Percentiles rank a stretch among this genome's conserved stretches.
These are phyloP conservation scores for Pyrus bretschneideri DNA, from an alignment of 306 rosid genomes.

Conservation along the genomic window DNA sequence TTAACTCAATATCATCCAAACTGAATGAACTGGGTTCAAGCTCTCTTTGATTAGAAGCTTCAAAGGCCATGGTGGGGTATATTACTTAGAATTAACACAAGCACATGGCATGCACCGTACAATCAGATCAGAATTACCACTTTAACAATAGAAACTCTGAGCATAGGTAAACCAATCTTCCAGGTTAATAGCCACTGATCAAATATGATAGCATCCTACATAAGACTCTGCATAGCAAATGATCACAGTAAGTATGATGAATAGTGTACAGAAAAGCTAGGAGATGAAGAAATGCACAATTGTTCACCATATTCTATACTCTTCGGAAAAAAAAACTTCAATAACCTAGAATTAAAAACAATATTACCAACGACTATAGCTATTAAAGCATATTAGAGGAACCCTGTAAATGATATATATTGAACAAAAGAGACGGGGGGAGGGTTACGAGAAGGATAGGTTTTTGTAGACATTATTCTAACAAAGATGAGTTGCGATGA, in stretches of 20 bases:
- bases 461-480: neutral
- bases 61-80: constrained; percentile 13
- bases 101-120: constrained; percentile 10
- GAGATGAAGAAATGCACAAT: neutral
- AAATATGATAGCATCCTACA: neutral
- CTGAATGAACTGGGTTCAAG: constrained; percentile 9
- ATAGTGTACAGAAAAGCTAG: neutral
- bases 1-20: constrained; percentile 42
- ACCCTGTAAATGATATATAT: neutral
- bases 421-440: neutral
- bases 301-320: neutral
- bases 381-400: neutral
- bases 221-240: constrained; percentile 4
- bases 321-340: neutral
- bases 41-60: constrained; percentile 14
- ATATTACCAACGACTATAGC: neutral
- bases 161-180: neutral
- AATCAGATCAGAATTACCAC: neutral
- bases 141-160: neutral
- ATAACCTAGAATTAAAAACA: neutral
- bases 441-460: neutral
- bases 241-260: neutral
- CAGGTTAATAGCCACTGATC: neutral
- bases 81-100: constrained; percentile 4
- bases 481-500: neutral